A percentile compares a stretch with the other conserved stretches of the same genome.
phyloP scores from a whole-genome alignment of 176 grass and related monocot genomes.

The Oryza meridionalis region DNA sequence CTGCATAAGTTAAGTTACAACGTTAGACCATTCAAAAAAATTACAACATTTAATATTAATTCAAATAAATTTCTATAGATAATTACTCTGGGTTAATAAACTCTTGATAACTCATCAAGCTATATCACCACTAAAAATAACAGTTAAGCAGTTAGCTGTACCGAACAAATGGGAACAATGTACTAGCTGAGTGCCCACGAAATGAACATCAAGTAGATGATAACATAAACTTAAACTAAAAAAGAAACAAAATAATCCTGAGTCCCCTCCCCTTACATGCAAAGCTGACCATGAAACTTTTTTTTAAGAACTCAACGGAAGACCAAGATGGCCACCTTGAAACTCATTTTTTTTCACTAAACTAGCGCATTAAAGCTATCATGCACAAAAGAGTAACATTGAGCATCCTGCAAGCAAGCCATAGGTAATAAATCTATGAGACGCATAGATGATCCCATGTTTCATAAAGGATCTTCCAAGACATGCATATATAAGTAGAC shows the following conservation, averaged over 20 bases:
- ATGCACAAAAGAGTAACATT: neutral
- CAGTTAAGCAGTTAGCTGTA: neutral
- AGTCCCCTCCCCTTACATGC: neutral
- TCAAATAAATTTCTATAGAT: slow-evolving; percentile 20
- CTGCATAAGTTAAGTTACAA: slow-evolving; percentile 50
- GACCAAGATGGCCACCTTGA: neutral
- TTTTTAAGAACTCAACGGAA: neutral
- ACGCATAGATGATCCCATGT: too few relatives aligned
- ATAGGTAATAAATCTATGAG: too few relatives aligned
- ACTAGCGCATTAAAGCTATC: neutral
- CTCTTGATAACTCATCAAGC: slow-evolving; percentile 14
- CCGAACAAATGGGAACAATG: neutral
- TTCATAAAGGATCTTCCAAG: too few relatives aligned
- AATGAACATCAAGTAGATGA: neutral
- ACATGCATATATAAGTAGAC: too few relatives aligned
- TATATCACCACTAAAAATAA: slow-evolving; percentile 11
- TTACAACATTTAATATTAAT: slow-evolving; percentile 18
- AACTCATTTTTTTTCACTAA: neutral
- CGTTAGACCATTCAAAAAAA: neutral
- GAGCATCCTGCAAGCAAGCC: too few relatives aligned
- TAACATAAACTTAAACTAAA: slow-evolving; percentile 2
- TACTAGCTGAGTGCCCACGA: neutral
- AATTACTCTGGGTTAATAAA: neutral
- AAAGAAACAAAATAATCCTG: neutral
- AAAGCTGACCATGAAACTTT: neutral